phyloP scores from a whole-genome alignment of 1,139 yeast genomes.

The Sugiyamaella xylanicola region DNA sequence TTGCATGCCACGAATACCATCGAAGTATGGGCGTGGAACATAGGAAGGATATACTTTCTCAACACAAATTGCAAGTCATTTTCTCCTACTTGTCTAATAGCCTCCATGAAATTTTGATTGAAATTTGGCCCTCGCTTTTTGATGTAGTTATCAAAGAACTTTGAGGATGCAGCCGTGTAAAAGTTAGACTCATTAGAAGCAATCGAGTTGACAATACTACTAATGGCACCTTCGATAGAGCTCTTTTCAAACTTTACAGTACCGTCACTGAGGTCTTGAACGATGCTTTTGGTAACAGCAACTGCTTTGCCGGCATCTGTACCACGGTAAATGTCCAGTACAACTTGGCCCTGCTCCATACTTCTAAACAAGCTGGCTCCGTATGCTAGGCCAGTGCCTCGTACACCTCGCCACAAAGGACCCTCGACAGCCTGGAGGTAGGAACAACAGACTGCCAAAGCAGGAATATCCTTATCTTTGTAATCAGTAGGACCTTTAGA shows the following conservation, averaged over 20 bases:
- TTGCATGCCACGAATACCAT: constrained; percentile 74
- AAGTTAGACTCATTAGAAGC: constrained; percentile 62
- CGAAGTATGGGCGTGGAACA: constrained; percentile 61
- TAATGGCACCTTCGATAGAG: constrained; percentile 69
- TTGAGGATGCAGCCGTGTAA: constrained; percentile 64
- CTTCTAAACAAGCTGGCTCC: constrained; percentile 69
- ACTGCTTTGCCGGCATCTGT: constrained; percentile 79
- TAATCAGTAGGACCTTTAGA: constrained; percentile 69
- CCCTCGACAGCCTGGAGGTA: constrained; percentile 90
- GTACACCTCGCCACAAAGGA: constrained; percentile 93
- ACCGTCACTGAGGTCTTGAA: constrained; percentile 63
- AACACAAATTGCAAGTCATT: constrained; percentile 60
- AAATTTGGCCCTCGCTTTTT: constrained; percentile 71
- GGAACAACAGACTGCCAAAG: constrained; percentile 72
- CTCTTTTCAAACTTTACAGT: constrained; percentile 55
- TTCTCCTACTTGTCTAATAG: constrained; percentile 48
- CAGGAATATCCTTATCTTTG: constrained; percentile 65
- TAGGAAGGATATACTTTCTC: constrained; percentile 50
- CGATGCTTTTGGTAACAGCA: constrained; percentile 64
- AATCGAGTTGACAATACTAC: constrained; percentile 69
- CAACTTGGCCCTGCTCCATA: constrained; percentile 67
- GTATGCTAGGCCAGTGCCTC: constrained; percentile 95
- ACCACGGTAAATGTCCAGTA: constrained; percentile 75
- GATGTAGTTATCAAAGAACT: constrained; percentile 66
- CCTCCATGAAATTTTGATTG: constrained; percentile 44